Evolutionary conservation across 306 rosid species (phyloP).

Genomic region (Citrullus mucosospermus): DNA sequence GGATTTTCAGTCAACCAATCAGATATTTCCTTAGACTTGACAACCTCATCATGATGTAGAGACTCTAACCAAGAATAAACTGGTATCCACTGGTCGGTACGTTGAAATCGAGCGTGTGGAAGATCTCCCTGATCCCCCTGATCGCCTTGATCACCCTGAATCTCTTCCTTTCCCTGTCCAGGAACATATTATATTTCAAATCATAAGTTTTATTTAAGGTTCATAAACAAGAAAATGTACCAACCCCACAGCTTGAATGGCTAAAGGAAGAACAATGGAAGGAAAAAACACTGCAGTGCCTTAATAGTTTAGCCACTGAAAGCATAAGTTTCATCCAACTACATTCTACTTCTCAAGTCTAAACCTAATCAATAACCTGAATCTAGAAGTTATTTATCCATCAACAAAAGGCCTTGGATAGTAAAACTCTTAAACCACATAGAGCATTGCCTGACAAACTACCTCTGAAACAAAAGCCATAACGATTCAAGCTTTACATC

Average conservation of each 20-base stretch:
- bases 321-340: background rate
- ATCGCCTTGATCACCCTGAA: slow-evolving; percentile 28
- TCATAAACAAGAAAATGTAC: background rate
- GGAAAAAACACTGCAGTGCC: background rate
- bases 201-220: background rate
- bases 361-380: background rate
- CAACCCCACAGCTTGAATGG: background rate
- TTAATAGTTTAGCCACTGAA: background rate
- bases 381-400: background rate
- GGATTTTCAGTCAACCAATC: slow-evolving; percentile 82
- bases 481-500: background rate
- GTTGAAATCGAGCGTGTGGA: slow-evolving; percentile 81
- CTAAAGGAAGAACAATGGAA: background rate
- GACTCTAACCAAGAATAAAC: slow-evolving; percentile 86
- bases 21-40: slow-evolving; percentile 77
- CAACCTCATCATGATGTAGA: slow-evolving; percentile 65
- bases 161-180: slow-evolving; percentile 46
- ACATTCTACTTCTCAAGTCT: background rate
- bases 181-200: background rate
- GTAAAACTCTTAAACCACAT: background rate
- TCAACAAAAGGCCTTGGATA: background rate
- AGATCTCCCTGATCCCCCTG: slow-evolving; percentile 26
- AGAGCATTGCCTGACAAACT: background rate
- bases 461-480: background rate
- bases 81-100: slow-evolving; percentile 84